These are phyloP conservation scores for Schizochytrium sp. DNA, from an alignment of 108 stramenopile species.

Conservation along the genomic window DNA sequence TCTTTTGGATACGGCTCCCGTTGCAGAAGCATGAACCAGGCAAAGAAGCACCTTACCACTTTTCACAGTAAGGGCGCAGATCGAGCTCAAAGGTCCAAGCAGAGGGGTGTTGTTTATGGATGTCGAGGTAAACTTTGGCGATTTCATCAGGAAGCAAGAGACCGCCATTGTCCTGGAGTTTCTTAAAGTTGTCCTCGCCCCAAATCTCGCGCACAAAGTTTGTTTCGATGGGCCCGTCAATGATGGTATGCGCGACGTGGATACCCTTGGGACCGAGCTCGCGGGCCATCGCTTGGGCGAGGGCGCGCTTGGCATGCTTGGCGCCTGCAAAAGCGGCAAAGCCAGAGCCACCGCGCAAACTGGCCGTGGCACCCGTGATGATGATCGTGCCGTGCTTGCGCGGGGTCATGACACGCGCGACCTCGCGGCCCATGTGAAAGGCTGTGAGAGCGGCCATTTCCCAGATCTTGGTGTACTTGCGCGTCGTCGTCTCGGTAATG, in stretches of 20 bases:
- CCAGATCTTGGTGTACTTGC: conserved; percentile 22
- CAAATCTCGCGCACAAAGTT: neutral
- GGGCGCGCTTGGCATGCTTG: conserved; percentile 22
- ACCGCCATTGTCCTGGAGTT: neutral
- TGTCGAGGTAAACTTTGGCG: neutral
- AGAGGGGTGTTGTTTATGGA: neutral
- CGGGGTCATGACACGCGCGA: conserved; percentile 21
- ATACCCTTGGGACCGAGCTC: conserved; percentile 33
- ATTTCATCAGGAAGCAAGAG: neutral
- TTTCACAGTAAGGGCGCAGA: conserved; percentile 3
- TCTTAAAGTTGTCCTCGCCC: neutral
- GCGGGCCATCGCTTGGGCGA: conserved; percentile 33
- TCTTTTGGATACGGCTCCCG: neutral
- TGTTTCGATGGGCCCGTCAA: conserved; percentile 32
- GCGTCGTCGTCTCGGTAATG: conserved; percentile 17
- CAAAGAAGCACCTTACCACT: neutral
- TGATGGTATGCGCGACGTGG: conserved; percentile 33
- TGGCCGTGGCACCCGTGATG: conserved; percentile 39
- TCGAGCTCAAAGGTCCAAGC: conserved; percentile 9
- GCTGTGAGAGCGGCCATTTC: conserved; percentile 21
- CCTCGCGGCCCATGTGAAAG: conserved; percentile 25
- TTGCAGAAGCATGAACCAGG: neutral
- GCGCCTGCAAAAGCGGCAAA: conserved; percentile 35
- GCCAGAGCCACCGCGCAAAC: conserved; percentile 13
- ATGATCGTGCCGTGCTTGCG: conserved; percentile 31